A percentile compares a stretch with the other conserved stretches of the same genome.
These are phyloP conservation scores for Pontederia crassipes DNA, from an alignment of 176 grass and related monocot genomes.

Conservation along the genomic window DNA sequence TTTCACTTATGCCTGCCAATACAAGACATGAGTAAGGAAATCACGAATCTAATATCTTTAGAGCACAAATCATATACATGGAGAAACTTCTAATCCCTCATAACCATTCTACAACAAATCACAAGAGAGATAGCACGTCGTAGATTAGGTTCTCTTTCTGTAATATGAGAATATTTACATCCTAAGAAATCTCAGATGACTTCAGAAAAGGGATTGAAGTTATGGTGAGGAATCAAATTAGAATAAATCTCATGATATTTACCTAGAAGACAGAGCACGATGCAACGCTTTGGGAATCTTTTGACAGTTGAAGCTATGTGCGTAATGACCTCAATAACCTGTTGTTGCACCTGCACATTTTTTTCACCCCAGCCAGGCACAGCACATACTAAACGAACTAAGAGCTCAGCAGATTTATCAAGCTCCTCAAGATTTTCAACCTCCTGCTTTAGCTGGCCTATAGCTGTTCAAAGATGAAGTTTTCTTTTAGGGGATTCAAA, in stretches of 20 bases:
- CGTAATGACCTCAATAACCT: constrained; percentile 84
- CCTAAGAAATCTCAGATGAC: too few relatives aligned
- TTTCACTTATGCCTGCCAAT: constrained; percentile 82
- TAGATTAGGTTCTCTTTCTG: constrained; percentile 13
- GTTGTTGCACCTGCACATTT: constrained; percentile 98
- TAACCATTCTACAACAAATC: constrained; percentile 3
- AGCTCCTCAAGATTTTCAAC: constrained; percentile 71
- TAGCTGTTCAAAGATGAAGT: too few relatives aligned
- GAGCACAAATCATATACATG: neutral
- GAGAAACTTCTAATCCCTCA: neutral
- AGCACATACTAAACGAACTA: constrained; percentile 85
- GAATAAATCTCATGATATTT: constrained; percentile 16
- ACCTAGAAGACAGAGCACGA: constrained; percentile 80
- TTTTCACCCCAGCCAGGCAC: constrained; percentile 96
- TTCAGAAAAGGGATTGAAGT: too few relatives aligned
- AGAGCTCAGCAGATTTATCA: constrained; percentile 67
- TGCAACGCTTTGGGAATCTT: constrained; percentile 78
- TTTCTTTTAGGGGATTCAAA: too few relatives aligned
- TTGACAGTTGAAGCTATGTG: constrained; percentile 75
- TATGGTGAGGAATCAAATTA: neutral
- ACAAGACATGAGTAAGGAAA: neutral
- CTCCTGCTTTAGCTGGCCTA: constrained; percentile 72
- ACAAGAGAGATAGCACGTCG: constrained; percentile 65
- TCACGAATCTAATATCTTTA: neutral
- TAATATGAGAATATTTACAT: too few relatives aligned